Base-by-base conservation (phyloP, 1,284 basidiomycete genomes). In the Afroboletus lepidellus region DNA sequence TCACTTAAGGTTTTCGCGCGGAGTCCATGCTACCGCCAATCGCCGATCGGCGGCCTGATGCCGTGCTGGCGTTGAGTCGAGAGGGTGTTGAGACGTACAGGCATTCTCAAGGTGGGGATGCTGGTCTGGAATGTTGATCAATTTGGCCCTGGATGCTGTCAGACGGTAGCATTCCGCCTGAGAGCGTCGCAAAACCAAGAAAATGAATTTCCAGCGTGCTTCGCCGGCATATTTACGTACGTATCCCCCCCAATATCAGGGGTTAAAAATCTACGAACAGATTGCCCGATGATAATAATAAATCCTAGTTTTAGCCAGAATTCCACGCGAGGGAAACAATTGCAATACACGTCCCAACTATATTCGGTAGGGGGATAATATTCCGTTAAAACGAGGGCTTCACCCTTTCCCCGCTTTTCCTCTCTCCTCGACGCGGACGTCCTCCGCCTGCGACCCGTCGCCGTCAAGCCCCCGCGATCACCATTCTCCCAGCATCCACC, bases 321-420 rank as follows among this genome's bases (percentile, higher is more conserved):
- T 74, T 76, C 70, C 75, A 76, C 74, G 74, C 75, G 75, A 74
- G 72, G 62, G 70, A 69, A 77, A 78, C 72, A 78, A 79, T 78
- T 75, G 65, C 73, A 77, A 74, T 73, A 69, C 64, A 68, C 73
- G 74, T 61, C 64, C 70, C 75, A 81, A 82, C 81, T 85, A 83
- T 78, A 85, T 81, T 79, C 79, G 81, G 82, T 73, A 78, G 69
- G 72, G 66, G 65, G 76, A 76, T 78, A 82, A 77, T 69, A 66
- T 66, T 78, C 80, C 78, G 81, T 83, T 85, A 86, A 87, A 87
- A 83, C 82, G 78, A 77, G 78, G 73, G 74, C 74, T 73, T 75
- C 70, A 74, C 72, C 73, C 74, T 79, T 77, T 78, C 76, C 77
- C 78, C 79, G 77, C 76, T 77, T 78, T 75, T 76, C 74, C 77